Evolutionary conservation across 2,329 filamentous ascomycete genomes (phyloP), one percentile per base, ranked within the genome.

Genomic region (Chrysoporthe cubensis): DNA sequence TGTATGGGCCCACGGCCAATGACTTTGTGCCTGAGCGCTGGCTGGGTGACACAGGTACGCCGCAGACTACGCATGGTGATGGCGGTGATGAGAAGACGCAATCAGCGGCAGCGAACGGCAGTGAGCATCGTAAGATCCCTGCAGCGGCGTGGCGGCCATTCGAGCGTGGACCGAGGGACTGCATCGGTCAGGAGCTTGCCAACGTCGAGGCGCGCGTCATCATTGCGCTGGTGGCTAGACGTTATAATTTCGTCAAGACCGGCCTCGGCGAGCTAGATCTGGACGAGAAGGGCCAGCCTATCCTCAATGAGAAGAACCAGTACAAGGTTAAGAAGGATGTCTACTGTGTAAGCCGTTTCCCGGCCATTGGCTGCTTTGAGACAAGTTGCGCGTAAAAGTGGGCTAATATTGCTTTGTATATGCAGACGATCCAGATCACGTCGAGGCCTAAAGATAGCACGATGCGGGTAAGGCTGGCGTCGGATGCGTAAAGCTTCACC

Each of bases 141-240:
- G 66, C 74, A 2, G 78, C 80, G 46, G 84, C 85, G 1, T 88
- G 81, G 80, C 76, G 85, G 26, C 79, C 84, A 0, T 88, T 87
- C 71, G 83, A 84, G 71, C 79, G 82, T 37, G 85, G 85, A 0
- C 81, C 81, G 4, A 73, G 86, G 11, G 84, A 82, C 59, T 88
- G 85, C 70, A 82, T 88, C 46, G 86, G 85, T 0, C 82, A 85
- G 72, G 82, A 85, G 67, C 76, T 88, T 34, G 86, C 84, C 0
- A 83, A 75, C 21, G 71, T 78, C 42, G 76, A 78, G 66, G 71
- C 73, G 1, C 71, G 75, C 1, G 72, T 78, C 13, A 75, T 78
- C 26, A 65, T 78, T 14, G 75, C 76, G n/a, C 68, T 71, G 2
- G 71, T 76, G 8, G 74, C 73, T 32, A 70, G 75, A 44, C 70